Percentiles rank a stretch among this genome's conserved stretches.
Evolutionary conservation across 805 yeast species (phyloP).

Genomic region (Zygotorulaspora florentina): DNA sequence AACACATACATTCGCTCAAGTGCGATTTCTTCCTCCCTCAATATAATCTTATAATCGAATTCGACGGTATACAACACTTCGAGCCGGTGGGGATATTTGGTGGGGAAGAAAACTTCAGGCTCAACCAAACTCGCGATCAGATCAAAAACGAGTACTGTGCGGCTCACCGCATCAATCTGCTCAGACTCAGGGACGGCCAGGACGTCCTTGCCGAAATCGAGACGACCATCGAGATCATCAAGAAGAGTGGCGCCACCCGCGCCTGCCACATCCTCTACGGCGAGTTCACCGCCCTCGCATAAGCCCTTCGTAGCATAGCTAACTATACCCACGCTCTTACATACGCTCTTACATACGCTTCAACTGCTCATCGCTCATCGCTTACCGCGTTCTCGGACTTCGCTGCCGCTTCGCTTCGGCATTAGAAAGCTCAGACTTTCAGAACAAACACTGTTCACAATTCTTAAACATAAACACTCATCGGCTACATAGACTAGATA

Average conservation of each 20-base stretch:
- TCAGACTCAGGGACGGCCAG: not conserved
- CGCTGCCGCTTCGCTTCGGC: not conserved
- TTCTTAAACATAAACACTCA: not conserved
- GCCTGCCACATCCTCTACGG: too few species aligned
- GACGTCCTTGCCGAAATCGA: not conserved
- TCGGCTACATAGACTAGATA: not conserved
- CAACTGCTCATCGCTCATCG: too few species aligned
- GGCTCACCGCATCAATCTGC: not conserved
- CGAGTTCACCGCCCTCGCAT: too few species aligned
- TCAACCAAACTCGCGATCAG: not conserved
- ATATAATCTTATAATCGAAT: not conserved
- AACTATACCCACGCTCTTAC: too few species aligned
- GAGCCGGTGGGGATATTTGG: slow-evolving; percentile 1
- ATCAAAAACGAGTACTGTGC: not conserved
- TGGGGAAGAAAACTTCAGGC: not conserved
- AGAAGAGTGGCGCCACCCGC: too few species aligned
- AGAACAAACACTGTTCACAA: not conserved
- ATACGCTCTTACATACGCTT: too few species aligned
- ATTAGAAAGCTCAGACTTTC: too few species aligned
- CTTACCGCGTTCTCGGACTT: too few species aligned
- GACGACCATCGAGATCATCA: too few species aligned
- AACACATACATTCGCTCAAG: not conserved
- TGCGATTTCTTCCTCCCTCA: not conserved
- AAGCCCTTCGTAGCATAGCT: too few species aligned
- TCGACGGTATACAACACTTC: slow-evolving; percentile 1